phyloP scores from a whole-genome alignment of 352 stramenopile genomes.

The Phytopythium kandeliae region DNA sequence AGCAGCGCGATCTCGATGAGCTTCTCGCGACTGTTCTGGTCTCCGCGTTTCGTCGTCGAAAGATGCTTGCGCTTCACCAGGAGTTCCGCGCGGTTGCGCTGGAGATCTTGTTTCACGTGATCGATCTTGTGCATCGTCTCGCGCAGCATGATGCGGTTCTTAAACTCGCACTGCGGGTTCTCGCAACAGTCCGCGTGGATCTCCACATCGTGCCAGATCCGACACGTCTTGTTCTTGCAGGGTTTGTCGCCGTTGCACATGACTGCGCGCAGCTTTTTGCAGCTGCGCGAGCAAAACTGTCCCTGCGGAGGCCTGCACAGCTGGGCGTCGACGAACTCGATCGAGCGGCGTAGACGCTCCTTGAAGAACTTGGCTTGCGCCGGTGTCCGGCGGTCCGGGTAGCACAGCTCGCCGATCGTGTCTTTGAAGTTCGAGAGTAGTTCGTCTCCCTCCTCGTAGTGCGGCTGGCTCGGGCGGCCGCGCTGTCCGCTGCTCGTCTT shows the following conservation, averaged over 20 bases:
- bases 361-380: constrained; percentile 67
- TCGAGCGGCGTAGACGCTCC: constrained; percentile 51
- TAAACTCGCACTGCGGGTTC: constrained; percentile 65
- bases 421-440: constrained; percentile 57
- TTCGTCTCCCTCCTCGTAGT: constrained; percentile 39
- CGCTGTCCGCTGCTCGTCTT: constrained; percentile 9
- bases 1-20: constrained; percentile 33
- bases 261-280: constrained; percentile 53
- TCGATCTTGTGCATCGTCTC: constrained; percentile 77
- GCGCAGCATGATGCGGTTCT: constrained; percentile 59
- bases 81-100: constrained; percentile 32
- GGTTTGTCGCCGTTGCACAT: constrained; percentile 63
- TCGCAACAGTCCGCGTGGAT: constrained; percentile 60
- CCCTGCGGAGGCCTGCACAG: constrained; percentile 46
- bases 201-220: constrained; percentile 70
- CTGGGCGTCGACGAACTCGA: constrained; percentile 63
- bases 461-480: constrained; percentile 21
- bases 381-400: constrained; percentile 38
- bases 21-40: constrained; percentile 24
- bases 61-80: constrained; percentile 17
- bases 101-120: constrained; percentile 45
- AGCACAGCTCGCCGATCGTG: constrained; percentile 62
- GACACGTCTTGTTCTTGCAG: constrained; percentile 65
- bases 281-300: constrained; percentile 38
- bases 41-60: constrained; percentile 8